Conservation (phyloP, 2,329 filamentous ascomycete species). For the Colletotrichum karsti region DNA sequence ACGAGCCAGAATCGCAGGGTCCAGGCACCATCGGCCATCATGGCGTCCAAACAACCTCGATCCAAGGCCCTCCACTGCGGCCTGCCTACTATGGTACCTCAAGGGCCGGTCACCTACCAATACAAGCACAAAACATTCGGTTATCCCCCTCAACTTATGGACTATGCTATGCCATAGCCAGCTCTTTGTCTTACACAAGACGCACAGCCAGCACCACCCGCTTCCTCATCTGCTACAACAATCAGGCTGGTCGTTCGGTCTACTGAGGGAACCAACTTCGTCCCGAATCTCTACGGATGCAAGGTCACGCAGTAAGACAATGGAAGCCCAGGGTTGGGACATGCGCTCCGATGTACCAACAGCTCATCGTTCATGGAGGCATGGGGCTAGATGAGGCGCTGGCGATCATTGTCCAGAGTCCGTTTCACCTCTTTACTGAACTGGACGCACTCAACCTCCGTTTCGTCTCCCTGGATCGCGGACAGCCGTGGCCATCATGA, state of each 20-base stretch:
- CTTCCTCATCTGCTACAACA: too few species aligned
- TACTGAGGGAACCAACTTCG: too few species aligned
- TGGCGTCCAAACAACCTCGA: too few species aligned
- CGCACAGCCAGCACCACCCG: neutral
- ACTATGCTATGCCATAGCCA: neutral
- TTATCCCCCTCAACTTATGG: too few species aligned
- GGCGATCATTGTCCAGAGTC: constrained; percentile 8
- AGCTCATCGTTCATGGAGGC: neutral
- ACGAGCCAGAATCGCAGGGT: too few species aligned
- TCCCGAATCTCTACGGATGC: constrained; percentile 9
- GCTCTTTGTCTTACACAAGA: neutral
- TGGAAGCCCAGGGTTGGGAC: neutral
- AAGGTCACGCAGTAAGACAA: neutral
- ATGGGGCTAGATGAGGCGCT: constrained; percentile 1
- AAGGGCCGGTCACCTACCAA: too few species aligned
- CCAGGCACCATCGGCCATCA: too few species aligned
- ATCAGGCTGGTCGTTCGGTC: too few species aligned
- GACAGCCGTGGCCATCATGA: neutral
- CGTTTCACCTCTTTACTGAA: neutral
- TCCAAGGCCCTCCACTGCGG: too few species aligned
- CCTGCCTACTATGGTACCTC: too few species aligned
- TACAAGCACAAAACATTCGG: too few species aligned
- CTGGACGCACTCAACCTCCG: neutral
- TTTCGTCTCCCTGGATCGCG: neutral
- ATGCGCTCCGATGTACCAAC: neutral